Evolutionary conservation across 2,329 filamentous ascomycete genomes (phyloP).

Genomic region (Orbilia brochopaga): DNA sequence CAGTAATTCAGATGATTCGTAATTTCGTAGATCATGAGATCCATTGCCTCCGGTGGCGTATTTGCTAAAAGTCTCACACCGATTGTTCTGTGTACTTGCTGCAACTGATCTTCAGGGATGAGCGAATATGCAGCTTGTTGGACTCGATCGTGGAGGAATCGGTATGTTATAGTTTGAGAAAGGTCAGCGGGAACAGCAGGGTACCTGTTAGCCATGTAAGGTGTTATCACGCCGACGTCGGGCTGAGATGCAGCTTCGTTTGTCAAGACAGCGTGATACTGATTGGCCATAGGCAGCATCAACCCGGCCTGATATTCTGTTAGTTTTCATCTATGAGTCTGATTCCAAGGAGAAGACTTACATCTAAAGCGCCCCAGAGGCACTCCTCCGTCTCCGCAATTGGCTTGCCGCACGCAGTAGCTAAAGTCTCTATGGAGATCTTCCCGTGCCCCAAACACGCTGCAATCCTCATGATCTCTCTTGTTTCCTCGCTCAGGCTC

Average conservation of each 20-base stretch:
- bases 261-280: conserved; percentile 42
- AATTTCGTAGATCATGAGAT: conserved; percentile 55
- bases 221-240: conserved; percentile 34
- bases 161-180: conserved; percentile 53
- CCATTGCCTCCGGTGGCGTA: conserved; percentile 51
- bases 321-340: conserved; percentile 12
- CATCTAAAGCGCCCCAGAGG: conserved; percentile 55
- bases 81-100: conserved; percentile 54
- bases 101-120: conserved; percentile 53
- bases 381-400: conserved; percentile 52
- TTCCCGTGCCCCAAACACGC: conserved; percentile 54
- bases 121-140: conserved; percentile 55
- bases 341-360: conserved; percentile 23
- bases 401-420: conserved; percentile 53
- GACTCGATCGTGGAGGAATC: conserved; percentile 55
- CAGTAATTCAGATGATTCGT: conserved; percentile 55
- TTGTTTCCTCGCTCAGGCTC: conserved; percentile 53
- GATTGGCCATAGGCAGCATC: conserved; percentile 52
- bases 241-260: conserved; percentile 41
- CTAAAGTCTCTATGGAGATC: conserved; percentile 53
- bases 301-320: conserved; percentile 52
- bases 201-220: conserved; percentile 47
- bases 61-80: conserved; percentile 53
- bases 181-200: conserved; percentile 42
- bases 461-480: conserved; percentile 54